Base-by-base conservation (phyloP, 176 grass and related monocot genomes). In the Musa itinerans region DNA sequence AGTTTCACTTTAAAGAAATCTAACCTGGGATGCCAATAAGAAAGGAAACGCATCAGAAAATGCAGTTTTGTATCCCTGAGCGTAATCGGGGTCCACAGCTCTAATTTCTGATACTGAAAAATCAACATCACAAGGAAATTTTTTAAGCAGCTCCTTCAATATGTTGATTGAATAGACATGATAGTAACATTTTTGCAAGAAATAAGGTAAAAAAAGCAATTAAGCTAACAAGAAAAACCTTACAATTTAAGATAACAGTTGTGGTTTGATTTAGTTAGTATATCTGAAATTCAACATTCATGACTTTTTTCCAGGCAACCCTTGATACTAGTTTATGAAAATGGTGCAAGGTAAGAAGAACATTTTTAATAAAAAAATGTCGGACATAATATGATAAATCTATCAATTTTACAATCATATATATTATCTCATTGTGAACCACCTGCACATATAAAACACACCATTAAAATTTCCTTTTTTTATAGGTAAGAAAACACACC, bases 41-140 rank as follows among this genome's bases (percentile, higher is more conserved):
- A 89, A 98, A 1, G 94, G 94, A 85, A 74, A 98, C 10, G 56
- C 48, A 78, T 98, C 88, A 11, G 86, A 55, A 86, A 98, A 98
- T 73, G 80, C 78, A 54, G 75, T 55, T 79, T 89, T 86, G 82
- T 91, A 80, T 14, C 88, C 95, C 74, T 78, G 78, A 75, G 90
- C 86, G 13, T 91, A 98, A n/a, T 87, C n/a, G 64, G 86, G 76
- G 66, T 93, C 73, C 6, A 92, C 89, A 15, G 59, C 83, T 61
- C 94, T 91, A 58, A 66, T 73, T 91, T 98, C 81, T 1, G 80
- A 84, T 12, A 11, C 94, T 98, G 83, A 70, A 73, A 63, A 5
- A 27, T 80, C 6, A 25, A 61, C 11, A 67, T 27, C 23, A 68
- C 2, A 70, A 20, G 68, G 48, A 70, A 2, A 50, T 20, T 70